Conservation (phyloP, 2,329 filamentous ascomycete genomes). For the Colletotrichum paranaense region DNA sequence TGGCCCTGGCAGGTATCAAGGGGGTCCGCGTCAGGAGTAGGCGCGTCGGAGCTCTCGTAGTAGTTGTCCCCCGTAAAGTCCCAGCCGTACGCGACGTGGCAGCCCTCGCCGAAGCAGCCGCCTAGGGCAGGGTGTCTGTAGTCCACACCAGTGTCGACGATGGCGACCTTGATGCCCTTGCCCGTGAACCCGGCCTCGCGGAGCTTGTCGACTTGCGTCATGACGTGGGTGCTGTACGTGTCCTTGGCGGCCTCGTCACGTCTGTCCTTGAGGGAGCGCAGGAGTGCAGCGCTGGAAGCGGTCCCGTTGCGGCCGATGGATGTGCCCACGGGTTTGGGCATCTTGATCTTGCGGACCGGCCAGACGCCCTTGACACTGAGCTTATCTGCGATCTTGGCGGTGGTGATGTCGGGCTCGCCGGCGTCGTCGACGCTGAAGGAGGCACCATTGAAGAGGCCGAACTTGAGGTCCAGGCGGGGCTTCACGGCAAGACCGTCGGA, state of each 20-base stretch:
- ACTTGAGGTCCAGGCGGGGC: constrained; percentile 39
- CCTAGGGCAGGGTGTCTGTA: constrained; percentile 63
- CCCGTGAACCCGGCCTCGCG: constrained; percentile 57
- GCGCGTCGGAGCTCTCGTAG: constrained; percentile 39
- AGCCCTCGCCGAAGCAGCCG: constrained; percentile 62
- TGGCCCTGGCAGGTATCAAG: constrained; percentile 53
- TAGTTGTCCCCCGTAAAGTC: constrained; percentile 58
- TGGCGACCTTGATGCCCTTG: constrained; percentile 54
- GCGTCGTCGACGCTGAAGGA: constrained; percentile 42
- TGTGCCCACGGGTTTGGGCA: constrained; percentile 33
- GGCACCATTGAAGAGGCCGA: constrained; percentile 41
- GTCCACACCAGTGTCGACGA: constrained; percentile 57
- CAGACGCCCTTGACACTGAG: constrained; percentile 43
- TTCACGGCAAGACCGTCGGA: constrained; percentile 34
- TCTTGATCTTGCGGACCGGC: constrained; percentile 41
- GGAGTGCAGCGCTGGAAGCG: constrained; percentile 24
- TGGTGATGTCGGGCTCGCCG: constrained; percentile 39
- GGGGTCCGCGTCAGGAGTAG: constrained; percentile 53
- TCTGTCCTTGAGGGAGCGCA: constrained; percentile 1
- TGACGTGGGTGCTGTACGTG: constrained; percentile 41
- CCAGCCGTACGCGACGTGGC: constrained; percentile 57
- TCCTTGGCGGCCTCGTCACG: constrained; percentile 13
- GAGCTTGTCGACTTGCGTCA: constrained; percentile 52
- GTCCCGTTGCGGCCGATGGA: constrained; percentile 36
- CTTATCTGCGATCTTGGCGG: constrained; percentile 39